These are phyloP conservation scores for Pseudogymnoascus sp. DNA, from an alignment of 2,329 filamentous ascomycete species.

Conservation along the genomic window DNA sequence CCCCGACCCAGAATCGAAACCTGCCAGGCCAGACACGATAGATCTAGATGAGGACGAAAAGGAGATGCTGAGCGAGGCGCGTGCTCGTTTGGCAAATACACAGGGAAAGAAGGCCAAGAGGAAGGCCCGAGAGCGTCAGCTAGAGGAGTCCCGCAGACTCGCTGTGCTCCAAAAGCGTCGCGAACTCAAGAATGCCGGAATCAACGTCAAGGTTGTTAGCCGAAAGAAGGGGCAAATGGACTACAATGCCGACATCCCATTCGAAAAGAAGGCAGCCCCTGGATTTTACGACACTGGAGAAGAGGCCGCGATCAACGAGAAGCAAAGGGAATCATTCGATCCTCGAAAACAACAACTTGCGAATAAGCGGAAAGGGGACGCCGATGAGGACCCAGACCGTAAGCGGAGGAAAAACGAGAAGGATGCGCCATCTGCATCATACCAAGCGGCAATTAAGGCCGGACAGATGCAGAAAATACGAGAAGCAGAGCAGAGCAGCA, in stretches of 20 bases:
- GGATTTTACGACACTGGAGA: constrained; percentile 93
- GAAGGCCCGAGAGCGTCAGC: constrained; percentile 88
- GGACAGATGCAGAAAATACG: constrained; percentile 90
- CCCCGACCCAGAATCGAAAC: constrained; percentile 94
- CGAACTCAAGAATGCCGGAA: constrained; percentile 93
- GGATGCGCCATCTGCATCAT: constrained; percentile 65
- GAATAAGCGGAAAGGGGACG: constrained; percentile 88
- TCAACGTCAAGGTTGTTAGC: constrained; percentile 92
- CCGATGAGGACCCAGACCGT: constrained; percentile 68
- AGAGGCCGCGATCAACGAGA: constrained; percentile 73
- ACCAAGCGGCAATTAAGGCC: constrained; percentile 83
- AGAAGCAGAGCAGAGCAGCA: constrained; percentile 95
- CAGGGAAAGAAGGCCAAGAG: constrained; percentile 98
- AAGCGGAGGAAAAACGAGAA: constrained; percentile 90
- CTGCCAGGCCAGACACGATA: constrained; percentile 89
- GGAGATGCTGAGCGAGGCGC: constrained; percentile 97
- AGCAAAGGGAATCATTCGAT: constrained; percentile 76
- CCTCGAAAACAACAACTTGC: constrained; percentile 84
- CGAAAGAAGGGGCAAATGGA: constrained; percentile 97
- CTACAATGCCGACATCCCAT: constrained; percentile 98
- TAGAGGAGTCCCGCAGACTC: constrained; percentile 86
- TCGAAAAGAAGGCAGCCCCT: constrained; percentile 80
- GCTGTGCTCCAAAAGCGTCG: constrained; percentile 89
- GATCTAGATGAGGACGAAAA: constrained; percentile 99
- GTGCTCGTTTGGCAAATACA: constrained; percentile 91